Evolutionary conservation across 345 rosid species (phyloP).

Genomic region (Linum tenue): DNA sequence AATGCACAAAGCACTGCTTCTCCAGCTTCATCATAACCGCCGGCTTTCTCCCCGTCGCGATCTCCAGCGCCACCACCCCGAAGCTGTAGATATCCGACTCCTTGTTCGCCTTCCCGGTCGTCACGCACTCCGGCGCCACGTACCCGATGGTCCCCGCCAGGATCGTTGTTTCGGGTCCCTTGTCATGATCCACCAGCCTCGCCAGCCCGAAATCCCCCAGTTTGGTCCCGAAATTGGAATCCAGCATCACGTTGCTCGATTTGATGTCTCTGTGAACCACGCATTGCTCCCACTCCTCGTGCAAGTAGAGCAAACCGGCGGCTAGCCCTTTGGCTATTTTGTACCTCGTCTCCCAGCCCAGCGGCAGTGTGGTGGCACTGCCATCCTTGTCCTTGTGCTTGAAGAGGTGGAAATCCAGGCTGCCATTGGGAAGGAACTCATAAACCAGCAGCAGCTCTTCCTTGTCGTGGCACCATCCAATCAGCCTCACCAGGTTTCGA

Average conservation of each 20-base stretch:
- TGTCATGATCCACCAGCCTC: not conserved
- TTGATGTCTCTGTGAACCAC: not conserved
- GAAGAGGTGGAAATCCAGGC: constrained; percentile 22
- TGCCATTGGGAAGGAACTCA: constrained; percentile 16
- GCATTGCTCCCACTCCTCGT: not conserved
- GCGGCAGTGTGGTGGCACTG: not conserved
- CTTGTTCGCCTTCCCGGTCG: not conserved
- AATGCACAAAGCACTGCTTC: not conserved
- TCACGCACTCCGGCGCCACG: not conserved
- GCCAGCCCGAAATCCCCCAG: not conserved
- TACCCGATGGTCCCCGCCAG: not conserved
- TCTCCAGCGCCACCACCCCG: not conserved
- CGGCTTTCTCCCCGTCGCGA: not conserved
- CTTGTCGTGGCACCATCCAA: constrained; percentile 7
- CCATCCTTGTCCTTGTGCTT: not conserved
- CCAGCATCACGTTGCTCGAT: not conserved
- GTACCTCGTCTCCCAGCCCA: constrained; percentile 21
- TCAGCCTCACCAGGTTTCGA: constrained; percentile 3
- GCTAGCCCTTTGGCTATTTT: constrained; percentile 1
- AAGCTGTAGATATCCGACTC: not conserved
- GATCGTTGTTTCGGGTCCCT: not conserved
- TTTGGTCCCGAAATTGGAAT: not conserved
- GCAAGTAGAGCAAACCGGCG: not conserved
- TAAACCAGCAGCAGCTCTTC: constrained; percentile 1
- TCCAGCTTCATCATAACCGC: not conserved